Evolutionary conservation across 257 asterid species (phyloP), one percentile per base, ranked within the genome.

Genomic region (Eucommia ulmoides): DNA sequence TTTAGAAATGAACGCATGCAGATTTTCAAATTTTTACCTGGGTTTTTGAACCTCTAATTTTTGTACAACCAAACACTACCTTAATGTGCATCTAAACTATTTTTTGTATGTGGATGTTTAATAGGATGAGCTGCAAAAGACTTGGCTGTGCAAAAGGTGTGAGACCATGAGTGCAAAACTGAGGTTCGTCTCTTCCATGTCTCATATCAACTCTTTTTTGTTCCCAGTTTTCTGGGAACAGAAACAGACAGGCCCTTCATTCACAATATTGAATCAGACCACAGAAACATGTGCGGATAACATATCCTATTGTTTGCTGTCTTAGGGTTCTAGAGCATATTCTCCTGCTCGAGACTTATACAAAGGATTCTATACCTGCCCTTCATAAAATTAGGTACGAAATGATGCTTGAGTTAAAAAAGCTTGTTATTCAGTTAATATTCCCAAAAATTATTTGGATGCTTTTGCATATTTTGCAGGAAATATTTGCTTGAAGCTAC

Each of bases 121-220:
- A 29, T 58, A 89, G 98, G 98, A 89, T 72, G 96, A 85, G 64
- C 71, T 89, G 61, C 96, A 86, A 62, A 82, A 89, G 74, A 77
- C 84, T 54, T 89, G 98, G 98, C 75, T 89, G 52, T 80, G 94
- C 86, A 85, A 85, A 74, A 78, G 96, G 74, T 83, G 98, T 55
- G 96, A 89, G 72, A 89, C 96, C 66, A 89, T 89, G 98, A 86
- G 74, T 72, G 98, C 98, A 25, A 89, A 89, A 80, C 69, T 89
- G 62, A 83, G 98, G 98, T 89, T 56, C 42, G 80, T 56, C 26
- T 56, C 60, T 41, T 41, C 15, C 20, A 41, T 41, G 20, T 2
- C 19, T 41, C 16, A 41, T 41, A 41, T 41, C 19, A 33, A 2
- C 16, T 2, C 47, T 41, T 41, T 41, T 41, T 29, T 29, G 12